phyloP scores from a whole-genome alignment of 2,329 filamentous ascomycete species.

The Ophiobolus disseminans region DNA sequence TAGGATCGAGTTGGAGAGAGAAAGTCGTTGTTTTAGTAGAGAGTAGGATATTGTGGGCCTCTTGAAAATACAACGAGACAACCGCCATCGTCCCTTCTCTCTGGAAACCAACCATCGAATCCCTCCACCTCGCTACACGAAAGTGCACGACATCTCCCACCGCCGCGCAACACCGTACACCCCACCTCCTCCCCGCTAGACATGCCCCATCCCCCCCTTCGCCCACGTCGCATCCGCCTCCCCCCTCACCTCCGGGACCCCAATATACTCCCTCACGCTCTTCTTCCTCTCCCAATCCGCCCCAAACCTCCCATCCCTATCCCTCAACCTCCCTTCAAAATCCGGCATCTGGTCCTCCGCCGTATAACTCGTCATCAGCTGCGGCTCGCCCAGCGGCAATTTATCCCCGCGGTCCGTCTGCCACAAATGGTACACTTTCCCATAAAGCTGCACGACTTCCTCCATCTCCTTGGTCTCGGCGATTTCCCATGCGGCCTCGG shows the following conservation, averaged over 20 bases:
- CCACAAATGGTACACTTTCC: slow-evolving; percentile 88
- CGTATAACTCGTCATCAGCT: slow-evolving; percentile 71
- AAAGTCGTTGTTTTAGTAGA: too few relatives aligned
- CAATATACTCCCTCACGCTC: slow-evolving; percentile 61
- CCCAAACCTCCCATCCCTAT: slow-evolving; percentile 62
- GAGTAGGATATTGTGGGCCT: too few relatives aligned
- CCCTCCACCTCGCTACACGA: too few relatives aligned
- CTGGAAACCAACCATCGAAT: too few relatives aligned
- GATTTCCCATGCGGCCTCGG: slow-evolving; percentile 71
- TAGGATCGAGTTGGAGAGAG: too few relatives aligned
- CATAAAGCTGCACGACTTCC: slow-evolving; percentile 75
- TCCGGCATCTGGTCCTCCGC: slow-evolving; percentile 56
- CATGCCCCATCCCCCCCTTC: slow-evolving; percentile 26
- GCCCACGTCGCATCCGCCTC: slow-evolving; percentile 60
- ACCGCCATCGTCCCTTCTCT: not conserved
- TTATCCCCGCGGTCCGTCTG: slow-evolving; percentile 77
- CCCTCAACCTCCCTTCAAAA: slow-evolving; percentile 55
- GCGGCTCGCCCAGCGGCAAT: slow-evolving; percentile 65
- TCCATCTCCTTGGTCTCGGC: slow-evolving; percentile 84
- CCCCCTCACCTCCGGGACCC: slow-evolving; percentile 55
- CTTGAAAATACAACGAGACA: too few relatives aligned
- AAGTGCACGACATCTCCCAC: too few relatives aligned
- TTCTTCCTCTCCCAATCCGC: slow-evolving; percentile 61
- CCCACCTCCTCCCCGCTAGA: not conserved
- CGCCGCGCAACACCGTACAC: too few relatives aligned